Evolutionary conservation across 495 filamentous ascomycete species (phyloP), one percentile per base, ranked within the genome.

Genomic region (Lepidopterella palustris): DNA sequence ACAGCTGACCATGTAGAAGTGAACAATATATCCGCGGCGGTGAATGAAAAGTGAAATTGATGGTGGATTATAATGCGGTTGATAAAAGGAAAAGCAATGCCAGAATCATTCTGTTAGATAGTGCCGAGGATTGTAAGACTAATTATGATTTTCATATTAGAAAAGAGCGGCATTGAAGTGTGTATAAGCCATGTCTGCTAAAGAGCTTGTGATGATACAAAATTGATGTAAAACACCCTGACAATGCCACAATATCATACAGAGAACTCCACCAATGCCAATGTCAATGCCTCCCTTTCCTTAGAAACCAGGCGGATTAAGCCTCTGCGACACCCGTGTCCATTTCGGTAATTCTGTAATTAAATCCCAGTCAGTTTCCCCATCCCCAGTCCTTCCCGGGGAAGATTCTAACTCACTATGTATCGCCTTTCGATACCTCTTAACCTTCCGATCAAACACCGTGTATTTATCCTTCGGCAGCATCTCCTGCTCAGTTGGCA

Each of bases 401-500:
- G 26, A 27, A 5, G 47, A 42, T 9, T 42, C 11, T 23, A 48
- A 87, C 92, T 61, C 78, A 97, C 92, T 97, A 74, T 96, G 93
- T 69, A 97, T 89, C 18, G 88, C 86, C 82, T 98, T 98, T 71
- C 93, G 80, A 75, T 98, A 98, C 62, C 79, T 83, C 84, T 89
- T 95, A 78, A 87, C 92, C 73, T 96, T 97, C 64, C 91, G 84
- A 74, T 95, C 91, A 76, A 97, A 98, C 61, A 98, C 85, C 21
- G 92, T 96, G 77, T 98, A 98, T 74, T 98, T 98, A 75, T 98
- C 93, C 73, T 84, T 87, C 45, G 93, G 85, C 71, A 95, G 72
- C 93, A 98, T 98, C 79, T 97, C 90, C 72, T 83, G 82, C 81
- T 98, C 93, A 27, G 83, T 87, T 21, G 93, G 93, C 93, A 98